phyloP scores from a whole-genome alignment of 1,284 basidiomycete species.

The Boletus calvinii region DNA sequence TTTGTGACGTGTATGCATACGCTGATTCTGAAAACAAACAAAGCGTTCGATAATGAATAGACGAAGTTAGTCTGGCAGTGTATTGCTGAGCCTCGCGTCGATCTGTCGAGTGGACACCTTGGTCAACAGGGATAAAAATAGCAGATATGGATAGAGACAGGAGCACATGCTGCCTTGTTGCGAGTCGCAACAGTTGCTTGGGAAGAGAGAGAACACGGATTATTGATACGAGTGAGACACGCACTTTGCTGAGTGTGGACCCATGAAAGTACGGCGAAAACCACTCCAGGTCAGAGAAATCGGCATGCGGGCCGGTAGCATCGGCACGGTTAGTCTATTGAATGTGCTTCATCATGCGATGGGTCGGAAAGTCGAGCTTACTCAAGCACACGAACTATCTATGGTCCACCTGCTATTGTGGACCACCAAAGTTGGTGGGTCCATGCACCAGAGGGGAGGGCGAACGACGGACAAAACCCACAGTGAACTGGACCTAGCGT shows the following conservation, averaged over 20 bases:
- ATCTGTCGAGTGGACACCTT: background rate
- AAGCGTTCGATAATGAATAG: background rate
- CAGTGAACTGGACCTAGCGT: background rate
- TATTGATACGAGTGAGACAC: too few species aligned
- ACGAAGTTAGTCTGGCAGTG: background rate
- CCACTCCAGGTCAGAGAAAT: slow-evolving; percentile 11
- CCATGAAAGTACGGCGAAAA: slow-evolving; percentile 31
- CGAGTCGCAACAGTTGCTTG: background rate
- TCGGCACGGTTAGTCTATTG: slow-evolving; percentile 10
- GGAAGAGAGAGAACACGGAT: background rate
- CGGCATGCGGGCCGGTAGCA: slow-evolving; percentile 21
- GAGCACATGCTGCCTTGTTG: background rate
- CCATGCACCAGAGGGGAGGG: background rate
- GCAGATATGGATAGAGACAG: background rate
- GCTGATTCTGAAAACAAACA: background rate
- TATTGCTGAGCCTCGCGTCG: slow-evolving; percentile 2
- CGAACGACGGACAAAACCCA: background rate
- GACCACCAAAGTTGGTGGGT: background rate
- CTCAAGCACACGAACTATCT: background rate
- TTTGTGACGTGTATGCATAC: background rate
- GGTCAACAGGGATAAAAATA: background rate
- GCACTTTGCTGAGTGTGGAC: too few species aligned
- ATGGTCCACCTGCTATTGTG: background rate
- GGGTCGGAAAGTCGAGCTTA: background rate
- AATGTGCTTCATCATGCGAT: slow-evolving; percentile 1